These are phyloP conservation scores for Quambalaria eucalypti DNA, from an alignment of 1,284 basidiomycete genomes.

Conservation along the genomic window DNA sequence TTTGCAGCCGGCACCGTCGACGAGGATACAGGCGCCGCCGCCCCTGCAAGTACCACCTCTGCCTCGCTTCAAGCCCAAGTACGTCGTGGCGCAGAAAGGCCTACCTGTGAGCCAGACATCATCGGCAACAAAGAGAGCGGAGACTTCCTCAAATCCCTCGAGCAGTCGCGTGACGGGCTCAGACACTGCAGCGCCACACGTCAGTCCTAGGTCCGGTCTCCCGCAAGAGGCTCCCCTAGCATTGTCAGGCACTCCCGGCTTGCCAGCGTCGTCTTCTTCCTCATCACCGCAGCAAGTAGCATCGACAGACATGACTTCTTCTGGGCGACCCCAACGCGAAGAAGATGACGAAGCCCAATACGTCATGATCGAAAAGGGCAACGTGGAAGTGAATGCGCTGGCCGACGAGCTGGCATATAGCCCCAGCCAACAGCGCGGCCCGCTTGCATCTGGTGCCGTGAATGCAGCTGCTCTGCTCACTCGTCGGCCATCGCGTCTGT, in stretches of 20 bases:
- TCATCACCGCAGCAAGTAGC: no score
- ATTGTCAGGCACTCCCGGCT: no score
- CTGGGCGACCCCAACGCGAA: no score
- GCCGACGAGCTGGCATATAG: slow-evolving; percentile 50
- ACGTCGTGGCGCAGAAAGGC: not conserved
- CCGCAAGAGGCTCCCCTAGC: no score
- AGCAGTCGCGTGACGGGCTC: no score
- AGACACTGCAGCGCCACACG: no score
- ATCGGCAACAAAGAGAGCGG: no score
- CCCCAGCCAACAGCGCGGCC: slow-evolving; percentile 8
- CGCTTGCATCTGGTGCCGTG: slow-evolving; percentile 1
- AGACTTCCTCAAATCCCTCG: no score
- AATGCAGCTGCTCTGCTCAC: slow-evolving; percentile 6
- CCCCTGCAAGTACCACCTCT: not conserved
- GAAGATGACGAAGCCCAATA: slow-evolving; percentile 48
- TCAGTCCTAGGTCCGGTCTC: no score
- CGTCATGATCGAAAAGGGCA: slow-evolving; percentile 55
- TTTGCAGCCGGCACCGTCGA: not conserved
- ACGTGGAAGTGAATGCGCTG: slow-evolving; percentile 52
- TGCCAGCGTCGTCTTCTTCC: no score
- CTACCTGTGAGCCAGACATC: no score
- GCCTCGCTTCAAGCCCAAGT: not conserved
- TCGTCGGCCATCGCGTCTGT: slow-evolving; percentile 23
- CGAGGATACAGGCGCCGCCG: not conserved
- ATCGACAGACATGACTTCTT: no score